These are phyloP conservation scores for Nannochloris sp. DNA, from an alignment of 139 green algal genomes.

Conservation along the genomic window DNA sequence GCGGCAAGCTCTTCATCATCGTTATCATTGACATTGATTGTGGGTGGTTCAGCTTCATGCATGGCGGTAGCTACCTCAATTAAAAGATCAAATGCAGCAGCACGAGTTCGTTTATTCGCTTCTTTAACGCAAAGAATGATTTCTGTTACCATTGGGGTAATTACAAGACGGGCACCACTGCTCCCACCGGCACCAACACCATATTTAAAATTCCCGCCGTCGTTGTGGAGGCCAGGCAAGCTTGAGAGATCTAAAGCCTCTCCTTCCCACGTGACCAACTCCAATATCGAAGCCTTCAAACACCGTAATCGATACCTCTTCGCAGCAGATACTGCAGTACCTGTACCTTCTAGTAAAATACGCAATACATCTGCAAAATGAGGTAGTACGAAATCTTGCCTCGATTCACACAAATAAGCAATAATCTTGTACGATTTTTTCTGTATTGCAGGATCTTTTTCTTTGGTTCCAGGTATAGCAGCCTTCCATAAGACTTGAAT, in stretches of 20 bases:
- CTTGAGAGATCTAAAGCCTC: neutral
- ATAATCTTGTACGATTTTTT: slow-evolving; percentile 94
- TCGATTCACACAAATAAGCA: slow-evolving; percentile 51
- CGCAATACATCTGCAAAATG: slow-evolving; percentile 42
- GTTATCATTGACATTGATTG: neutral
- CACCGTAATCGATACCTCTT: slow-evolving; percentile 75
- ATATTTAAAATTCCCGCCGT: slow-evolving; percentile 12
- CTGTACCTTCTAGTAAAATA: slow-evolving; percentile 33
- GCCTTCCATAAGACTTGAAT: slow-evolving; percentile 63
- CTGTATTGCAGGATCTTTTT: slow-evolving; percentile 70
- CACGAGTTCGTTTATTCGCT: slow-evolving; percentile 75
- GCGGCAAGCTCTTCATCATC: neutral
- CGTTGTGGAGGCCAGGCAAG: neutral
- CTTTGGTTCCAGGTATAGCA: slow-evolving; percentile 31
- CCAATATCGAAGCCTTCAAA: slow-evolving; percentile 37
- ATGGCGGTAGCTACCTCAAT: slow-evolving; percentile 61
- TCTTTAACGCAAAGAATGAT: slow-evolving; percentile 94
- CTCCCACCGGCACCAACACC: no score
- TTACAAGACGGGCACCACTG: slow-evolving; percentile 8
- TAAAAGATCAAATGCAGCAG: slow-evolving; percentile 79
- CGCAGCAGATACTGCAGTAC: slow-evolving; percentile 46
- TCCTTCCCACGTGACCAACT: slow-evolving; percentile 9
- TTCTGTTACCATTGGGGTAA: slow-evolving; percentile 69
- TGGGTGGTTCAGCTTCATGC: slow-evolving; percentile 40
- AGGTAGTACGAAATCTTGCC: slow-evolving; percentile 26